Conservation (phyloP, 495 filamentous ascomycete genomes). For the Parathielavia hyrcaniae region DNA sequence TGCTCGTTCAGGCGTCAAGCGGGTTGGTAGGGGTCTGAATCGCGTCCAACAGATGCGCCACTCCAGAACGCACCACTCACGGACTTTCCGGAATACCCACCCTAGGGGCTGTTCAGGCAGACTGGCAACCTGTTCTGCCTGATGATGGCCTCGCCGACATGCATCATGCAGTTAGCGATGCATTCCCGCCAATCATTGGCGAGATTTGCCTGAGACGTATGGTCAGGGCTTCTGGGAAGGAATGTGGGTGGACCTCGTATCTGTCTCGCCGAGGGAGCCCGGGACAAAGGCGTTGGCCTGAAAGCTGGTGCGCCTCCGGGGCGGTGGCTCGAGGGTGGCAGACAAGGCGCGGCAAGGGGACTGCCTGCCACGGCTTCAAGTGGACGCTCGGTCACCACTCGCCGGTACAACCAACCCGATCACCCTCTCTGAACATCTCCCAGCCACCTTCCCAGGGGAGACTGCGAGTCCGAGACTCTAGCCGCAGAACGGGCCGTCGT, state of each 20-base stretch:
- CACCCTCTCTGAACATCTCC: too few species aligned
- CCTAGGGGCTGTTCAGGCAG: constrained; percentile 8
- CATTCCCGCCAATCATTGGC: too few species aligned
- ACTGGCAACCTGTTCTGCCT: constrained; percentile 9
- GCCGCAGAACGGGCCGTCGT: too few species aligned
- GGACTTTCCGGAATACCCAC: constrained; percentile 9
- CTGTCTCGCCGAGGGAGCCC: too few species aligned
- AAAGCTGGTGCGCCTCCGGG: constrained; percentile 2
- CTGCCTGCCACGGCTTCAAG: constrained; percentile 1
- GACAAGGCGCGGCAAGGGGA: neutral
- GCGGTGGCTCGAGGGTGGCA: too few species aligned
- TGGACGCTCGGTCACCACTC: constrained; percentile 2
- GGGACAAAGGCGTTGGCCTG: too few species aligned
- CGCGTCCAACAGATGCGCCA: constrained; percentile 7
- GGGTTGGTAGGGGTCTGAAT: constrained; percentile 7
- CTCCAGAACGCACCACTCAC: constrained; percentile 8
- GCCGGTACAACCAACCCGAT: constrained; percentile 1
- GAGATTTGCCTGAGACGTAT: too few species aligned
- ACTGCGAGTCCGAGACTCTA: too few species aligned
- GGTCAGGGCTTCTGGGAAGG: too few species aligned
- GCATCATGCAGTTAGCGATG: constrained; percentile 1
- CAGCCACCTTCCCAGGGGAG: too few species aligned
- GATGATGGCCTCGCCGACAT: constrained; percentile 9
- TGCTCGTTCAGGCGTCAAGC: neutral
- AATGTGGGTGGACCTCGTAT: too few species aligned